A percentile compares a stretch with the other conserved stretches of the same genome.
Evolutionary conservation across 768 basidiomycete species (phyloP).

Genomic region (Chalciporus sphaerocephalus): DNA sequence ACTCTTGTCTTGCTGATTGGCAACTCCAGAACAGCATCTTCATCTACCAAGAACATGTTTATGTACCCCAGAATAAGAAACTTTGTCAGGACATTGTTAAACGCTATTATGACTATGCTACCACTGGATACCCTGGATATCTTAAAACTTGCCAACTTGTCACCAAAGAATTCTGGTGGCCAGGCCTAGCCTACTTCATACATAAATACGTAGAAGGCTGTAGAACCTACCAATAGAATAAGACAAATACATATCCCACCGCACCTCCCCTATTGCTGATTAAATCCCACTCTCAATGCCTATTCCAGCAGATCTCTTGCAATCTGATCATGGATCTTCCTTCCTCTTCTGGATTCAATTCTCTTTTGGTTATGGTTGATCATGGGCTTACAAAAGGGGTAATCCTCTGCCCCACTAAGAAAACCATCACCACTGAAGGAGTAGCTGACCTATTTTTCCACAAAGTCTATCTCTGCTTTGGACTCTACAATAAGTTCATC

Average conservation of each 20-base stretch:
- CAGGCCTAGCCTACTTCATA: neutral
- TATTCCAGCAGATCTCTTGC: slow-evolving; percentile 21
- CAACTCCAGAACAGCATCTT: neutral
- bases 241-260: neutral
- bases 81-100: neutral
- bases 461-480: too few species aligned
- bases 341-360: too few species aligned
- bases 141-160: too few species aligned
- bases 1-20: neutral
- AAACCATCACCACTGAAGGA: too few species aligned
- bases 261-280: neutral
- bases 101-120: neutral
- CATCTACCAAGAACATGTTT: too few species aligned
- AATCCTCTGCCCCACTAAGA: too few species aligned
- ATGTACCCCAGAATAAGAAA: too few species aligned
- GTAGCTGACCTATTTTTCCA: too few species aligned
- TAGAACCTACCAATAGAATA: too few species aligned
- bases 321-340: too few species aligned
- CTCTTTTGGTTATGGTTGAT: too few species aligned
- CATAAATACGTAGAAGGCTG: neutral
- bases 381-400: too few species aligned
- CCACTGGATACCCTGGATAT: neutral
- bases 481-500: neutral
- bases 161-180: slow-evolving; percentile 2
- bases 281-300: neutral